phyloP scores from a whole-genome alignment of 2,329 filamentous ascomycete species.

The Orbilia brochopaga region DNA sequence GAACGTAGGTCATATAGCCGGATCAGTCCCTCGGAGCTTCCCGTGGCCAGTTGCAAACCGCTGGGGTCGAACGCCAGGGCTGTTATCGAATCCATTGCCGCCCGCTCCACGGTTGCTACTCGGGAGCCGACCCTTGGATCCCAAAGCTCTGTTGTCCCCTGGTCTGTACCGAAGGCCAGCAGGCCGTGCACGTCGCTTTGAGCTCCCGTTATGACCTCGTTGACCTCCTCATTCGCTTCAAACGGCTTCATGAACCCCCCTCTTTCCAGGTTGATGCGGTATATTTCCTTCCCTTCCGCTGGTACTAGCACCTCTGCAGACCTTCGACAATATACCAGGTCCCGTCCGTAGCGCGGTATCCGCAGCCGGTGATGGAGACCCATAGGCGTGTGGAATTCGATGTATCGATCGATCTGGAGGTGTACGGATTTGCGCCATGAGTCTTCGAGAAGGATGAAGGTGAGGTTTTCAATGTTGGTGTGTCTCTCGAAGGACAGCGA shows the following conservation, averaged over 20 bases:
- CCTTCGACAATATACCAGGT: constrained; percentile 80
- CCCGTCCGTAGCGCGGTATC: constrained; percentile 88
- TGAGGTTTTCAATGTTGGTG: constrained; percentile 88
- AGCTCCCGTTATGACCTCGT: constrained; percentile 85
- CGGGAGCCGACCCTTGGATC: constrained; percentile 83
- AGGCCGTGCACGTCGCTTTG: constrained; percentile 91
- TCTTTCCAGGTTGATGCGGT: constrained; percentile 85
- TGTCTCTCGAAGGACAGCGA: constrained; percentile 93
- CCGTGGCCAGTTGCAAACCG: constrained; percentile 82
- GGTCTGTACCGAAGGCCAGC: constrained; percentile 87
- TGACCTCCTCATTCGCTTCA: constrained; percentile 82
- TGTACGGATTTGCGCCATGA: constrained; percentile 96
- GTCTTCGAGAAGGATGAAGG: constrained; percentile 82
- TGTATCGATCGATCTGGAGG: constrained; percentile 84
- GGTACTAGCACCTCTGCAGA: constrained; percentile 86
- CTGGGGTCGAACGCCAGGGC: constrained; percentile 84
- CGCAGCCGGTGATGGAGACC: constrained; percentile 89
- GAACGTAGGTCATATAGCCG: constrained; percentile 92
- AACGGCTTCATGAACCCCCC: constrained; percentile 95
- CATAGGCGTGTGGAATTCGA: constrained; percentile 90
- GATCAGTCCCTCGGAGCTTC: constrained; percentile 84
- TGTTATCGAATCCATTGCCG: constrained; percentile 61
- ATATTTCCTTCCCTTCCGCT: constrained; percentile 91
- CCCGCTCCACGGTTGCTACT: constrained; percentile 64
- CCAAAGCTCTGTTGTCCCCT: constrained; percentile 98